Percentiles rank a stretch among this genome's conserved stretches.
Evolutionary conservation across 148 eudicot genomes (phyloP).

Genomic region (Rheum nobile): DNA sequence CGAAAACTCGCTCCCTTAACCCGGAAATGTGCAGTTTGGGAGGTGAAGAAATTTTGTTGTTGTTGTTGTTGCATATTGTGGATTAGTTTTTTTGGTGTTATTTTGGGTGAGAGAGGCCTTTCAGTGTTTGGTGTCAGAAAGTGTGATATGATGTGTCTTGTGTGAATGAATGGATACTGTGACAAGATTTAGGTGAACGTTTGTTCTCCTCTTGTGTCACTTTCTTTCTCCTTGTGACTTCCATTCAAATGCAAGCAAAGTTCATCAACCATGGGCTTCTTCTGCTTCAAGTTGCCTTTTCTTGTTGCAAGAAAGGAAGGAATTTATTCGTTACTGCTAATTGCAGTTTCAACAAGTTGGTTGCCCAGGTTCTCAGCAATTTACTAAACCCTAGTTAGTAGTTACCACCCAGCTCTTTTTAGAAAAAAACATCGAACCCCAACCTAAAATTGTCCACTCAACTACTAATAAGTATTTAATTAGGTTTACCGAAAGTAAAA

Average conservation of each 20-base stretch:
- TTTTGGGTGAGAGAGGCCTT: constrained; percentile 46
- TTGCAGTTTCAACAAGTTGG: background rate
- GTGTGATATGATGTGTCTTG: background rate
- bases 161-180: constrained; percentile 15
- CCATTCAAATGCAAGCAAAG: constrained; percentile 57
- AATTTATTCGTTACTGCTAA: background rate
- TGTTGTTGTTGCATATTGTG: constrained; percentile 6
- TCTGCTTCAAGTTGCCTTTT: background rate
- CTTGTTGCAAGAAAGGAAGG: background rate
- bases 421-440: no score
- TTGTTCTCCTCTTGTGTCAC: constrained; percentile 9
- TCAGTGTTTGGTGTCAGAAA: constrained; percentile 46
- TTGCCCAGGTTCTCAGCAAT: background rate
- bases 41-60: background rate
- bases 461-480: background rate
- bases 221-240: constrained; percentile 21
- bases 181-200: constrained; percentile 26
- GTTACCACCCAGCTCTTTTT: no score
- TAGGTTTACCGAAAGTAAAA: background rate
- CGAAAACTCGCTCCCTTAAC: background rate
- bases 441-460: background rate
- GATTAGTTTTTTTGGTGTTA: constrained; percentile 21
- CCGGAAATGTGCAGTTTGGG: background rate
- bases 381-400: background rate
- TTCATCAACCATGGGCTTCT: background rate